Evolutionary conservation across 257 asterid species (phyloP).

Genomic region (Nicotiana attenuata): DNA sequence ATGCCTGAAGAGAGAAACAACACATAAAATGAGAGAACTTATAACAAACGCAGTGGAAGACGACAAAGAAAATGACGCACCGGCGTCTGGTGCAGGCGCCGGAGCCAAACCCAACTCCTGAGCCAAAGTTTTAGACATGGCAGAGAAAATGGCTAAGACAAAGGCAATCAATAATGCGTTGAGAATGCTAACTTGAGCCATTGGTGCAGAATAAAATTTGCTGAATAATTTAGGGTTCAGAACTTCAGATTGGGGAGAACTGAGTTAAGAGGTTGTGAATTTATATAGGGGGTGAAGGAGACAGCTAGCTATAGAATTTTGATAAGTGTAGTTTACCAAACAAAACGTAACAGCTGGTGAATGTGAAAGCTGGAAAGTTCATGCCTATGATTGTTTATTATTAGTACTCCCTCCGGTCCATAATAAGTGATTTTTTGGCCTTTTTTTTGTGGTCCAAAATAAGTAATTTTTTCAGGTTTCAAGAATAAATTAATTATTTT

Average conservation of each 20-base stretch:
- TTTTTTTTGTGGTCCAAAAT: too few relatives aligned
- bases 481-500: too few relatives aligned
- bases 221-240: not conserved
- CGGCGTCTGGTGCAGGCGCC: slow-evolving; percentile 27
- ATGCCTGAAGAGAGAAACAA: slow-evolving; percentile 20
- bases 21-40: slow-evolving; percentile 10
- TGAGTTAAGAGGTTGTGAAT: not conserved
- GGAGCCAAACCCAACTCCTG: slow-evolving; percentile 22
- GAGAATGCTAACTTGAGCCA: slow-evolving; percentile 22
- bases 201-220: not conserved
- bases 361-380: slow-evolving; percentile 6
- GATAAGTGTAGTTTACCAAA: not conserved
- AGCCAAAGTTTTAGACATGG: not conserved
- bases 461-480: too few relatives aligned
- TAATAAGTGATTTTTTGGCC: too few relatives aligned
- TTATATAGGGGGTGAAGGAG: not conserved
- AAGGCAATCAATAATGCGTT: slow-evolving; percentile 13
- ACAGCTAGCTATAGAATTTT: not conserved
- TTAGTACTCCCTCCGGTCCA: too few relatives aligned
- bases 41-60: slow-evolving; percentile 14
- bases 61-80: slow-evolving; percentile 23
- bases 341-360: slow-evolving; percentile 1
- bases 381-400: not conserved
- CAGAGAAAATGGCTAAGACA: not conserved
- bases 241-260: not conserved